Percentiles rank a stretch among this genome's conserved stretches.
Conservation (phyloP, 2,329 filamentous ascomycete species). For the Xylaria sp. region DNA sequence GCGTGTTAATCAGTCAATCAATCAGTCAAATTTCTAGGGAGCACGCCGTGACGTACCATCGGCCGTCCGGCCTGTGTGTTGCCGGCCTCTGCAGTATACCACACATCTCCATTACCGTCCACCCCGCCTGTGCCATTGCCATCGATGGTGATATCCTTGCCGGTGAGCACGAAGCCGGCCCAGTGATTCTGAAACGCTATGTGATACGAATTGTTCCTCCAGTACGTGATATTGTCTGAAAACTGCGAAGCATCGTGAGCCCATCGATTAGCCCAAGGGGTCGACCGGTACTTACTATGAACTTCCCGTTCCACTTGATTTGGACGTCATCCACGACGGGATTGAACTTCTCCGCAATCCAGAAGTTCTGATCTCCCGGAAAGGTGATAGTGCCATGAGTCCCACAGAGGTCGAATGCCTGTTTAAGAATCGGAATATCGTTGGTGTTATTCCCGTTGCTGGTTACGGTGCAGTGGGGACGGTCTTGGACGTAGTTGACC, state of each 20-base stretch:
- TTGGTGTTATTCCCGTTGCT: slow-evolving; percentile 39
- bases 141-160: slow-evolving; percentile 62
- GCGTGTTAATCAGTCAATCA: neutral
- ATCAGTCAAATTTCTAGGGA: neutral
- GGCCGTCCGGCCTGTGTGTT: slow-evolving; percentile 62
- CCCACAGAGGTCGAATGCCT: slow-evolving; percentile 45
- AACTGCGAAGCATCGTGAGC: slow-evolving; percentile 43
- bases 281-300: slow-evolving; percentile 49
- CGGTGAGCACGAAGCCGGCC: slow-evolving; percentile 64
- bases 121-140: slow-evolving; percentile 65
- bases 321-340: slow-evolving; percentile 60
- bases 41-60: slow-evolving; percentile 54
- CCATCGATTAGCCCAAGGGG: neutral
- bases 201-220: slow-evolving; percentile 64
- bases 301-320: slow-evolving; percentile 64
- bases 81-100: slow-evolving; percentile 62
- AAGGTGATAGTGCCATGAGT: slow-evolving; percentile 59
- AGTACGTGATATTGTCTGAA: slow-evolving; percentile 63
- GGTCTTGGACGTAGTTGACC: slow-evolving; percentile 18
- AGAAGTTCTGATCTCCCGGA: slow-evolving; percentile 61
- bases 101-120: slow-evolving; percentile 64
- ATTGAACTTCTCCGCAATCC: slow-evolving; percentile 62
- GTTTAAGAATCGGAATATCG: slow-evolving; percentile 46
- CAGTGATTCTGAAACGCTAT: slow-evolving; percentile 66
- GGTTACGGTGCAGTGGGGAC: slow-evolving; percentile 40